Base-by-base conservation (phyloP, 2,329 filamentous ascomycete genomes). In the Boeremia lycopersici region DNA sequence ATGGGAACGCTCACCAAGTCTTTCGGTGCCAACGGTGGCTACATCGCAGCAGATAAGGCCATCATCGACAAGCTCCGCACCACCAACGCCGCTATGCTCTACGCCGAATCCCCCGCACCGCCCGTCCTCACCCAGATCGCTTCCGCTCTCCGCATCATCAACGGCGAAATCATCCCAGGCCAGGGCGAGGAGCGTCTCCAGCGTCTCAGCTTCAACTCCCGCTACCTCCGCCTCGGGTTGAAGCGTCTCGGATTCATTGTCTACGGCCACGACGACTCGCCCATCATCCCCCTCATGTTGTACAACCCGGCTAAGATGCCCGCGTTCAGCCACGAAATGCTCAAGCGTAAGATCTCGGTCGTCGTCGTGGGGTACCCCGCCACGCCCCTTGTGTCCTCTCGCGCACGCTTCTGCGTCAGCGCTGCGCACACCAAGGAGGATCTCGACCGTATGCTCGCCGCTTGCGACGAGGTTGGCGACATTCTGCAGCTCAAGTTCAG, bases 301-400 rank as follows among this genome's bases (percentile, higher is more conserved):
- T 99, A 97, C 82, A 91, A 98, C 78, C 95, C 95, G n/a, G 95
- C 91, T 68, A 99, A 99, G 80, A 97, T 99, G 83, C 90, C 93
- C 4, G 93, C 95, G 55, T 99, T 99, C 77, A 97, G 92, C 44
- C 95, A 96, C 74, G 95, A 98, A 76, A 98, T 99, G 95, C 85
- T 98, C 57, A 91, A 90, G 79, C 91, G 95, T 71, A 98, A 97
- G 77, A 98, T 99, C 66, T 95, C 93, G 0, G 91, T 98, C 46
- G 95, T 99, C 34, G 91, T 99, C 40, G 95, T 99, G 58, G 95
- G 93, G 47, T 99, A 99, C 74, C 95, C 95, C 6, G 95, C 93
- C 8, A 99, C 95, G 2, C 95, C 95, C 1, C 84, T 99, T 40
- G 96, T 98, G 66, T 96, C 90, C 59, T 97, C 93, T 17, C 89